These are phyloP conservation scores for Kodamaea fukazawae DNA, from an alignment of 805 yeast genomes.

Conservation along the genomic window DNA sequence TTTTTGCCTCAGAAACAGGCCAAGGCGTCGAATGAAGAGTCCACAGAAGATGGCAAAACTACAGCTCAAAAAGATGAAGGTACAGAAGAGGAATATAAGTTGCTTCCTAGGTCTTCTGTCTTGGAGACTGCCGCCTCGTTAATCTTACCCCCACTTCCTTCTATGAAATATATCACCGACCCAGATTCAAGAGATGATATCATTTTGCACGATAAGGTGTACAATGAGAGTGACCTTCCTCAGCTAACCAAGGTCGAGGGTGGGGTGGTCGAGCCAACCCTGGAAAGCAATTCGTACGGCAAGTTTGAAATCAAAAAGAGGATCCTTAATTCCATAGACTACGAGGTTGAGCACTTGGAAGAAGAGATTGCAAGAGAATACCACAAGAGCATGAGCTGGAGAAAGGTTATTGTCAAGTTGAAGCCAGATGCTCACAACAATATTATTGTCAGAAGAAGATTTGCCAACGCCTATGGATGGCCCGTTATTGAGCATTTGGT, in stretches of 20 bases:
- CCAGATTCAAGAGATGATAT: conserved; percentile 64
- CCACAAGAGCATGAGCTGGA: conserved; percentile 83
- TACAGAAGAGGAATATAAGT: conserved; percentile 14
- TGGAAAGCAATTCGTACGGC: conserved; percentile 10
- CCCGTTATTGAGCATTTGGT: conserved; percentile 83
- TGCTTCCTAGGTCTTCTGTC: conserved; percentile 70
- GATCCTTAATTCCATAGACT: conserved; percentile 24
- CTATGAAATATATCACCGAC: conserved; percentile 60
- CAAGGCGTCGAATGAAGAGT: conserved; percentile 17
- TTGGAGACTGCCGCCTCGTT: conserved; percentile 75
- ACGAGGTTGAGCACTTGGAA: conserved; percentile 49
- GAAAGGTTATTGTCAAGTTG: conserved; percentile 82
- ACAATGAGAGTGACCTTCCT: conserved; percentile 66
- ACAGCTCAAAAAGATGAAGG: conserved; percentile 13
- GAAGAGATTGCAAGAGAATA: conserved; percentile 87
- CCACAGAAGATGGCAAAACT: conserved; percentile 11
- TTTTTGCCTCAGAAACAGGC: conserved; percentile 44
- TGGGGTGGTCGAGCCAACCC: not conserved
- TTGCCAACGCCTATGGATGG: conserved; percentile 95
- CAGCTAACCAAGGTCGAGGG: not conserved
- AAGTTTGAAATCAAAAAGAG: conserved; percentile 15
- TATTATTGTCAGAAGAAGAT: conserved; percentile 81
- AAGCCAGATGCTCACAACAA: conserved; percentile 95
- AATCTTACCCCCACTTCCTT: conserved; percentile 78
- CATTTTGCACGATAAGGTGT: conserved; percentile 80